A percentile compares a stretch with the other conserved stretches of the same genome.
phyloP scores from a whole-genome alignment of 495 filamentous ascomycete genomes.

The Aspergillus haitiensis region DNA sequence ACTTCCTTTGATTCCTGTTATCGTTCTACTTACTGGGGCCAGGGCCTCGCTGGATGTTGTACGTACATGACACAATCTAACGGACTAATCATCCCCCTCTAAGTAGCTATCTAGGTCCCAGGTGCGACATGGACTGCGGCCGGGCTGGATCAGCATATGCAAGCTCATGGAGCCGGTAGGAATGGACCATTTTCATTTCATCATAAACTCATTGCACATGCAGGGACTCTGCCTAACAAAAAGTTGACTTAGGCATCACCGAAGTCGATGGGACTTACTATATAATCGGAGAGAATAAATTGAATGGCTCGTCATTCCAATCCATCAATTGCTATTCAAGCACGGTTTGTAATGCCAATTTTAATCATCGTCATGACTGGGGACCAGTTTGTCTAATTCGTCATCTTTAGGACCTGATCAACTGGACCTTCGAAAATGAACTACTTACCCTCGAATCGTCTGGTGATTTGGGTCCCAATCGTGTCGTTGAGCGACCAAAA shows the following conservation, averaged over 20 bases:
- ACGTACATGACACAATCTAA: too few species aligned
- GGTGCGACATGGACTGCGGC: constrained; percentile 25
- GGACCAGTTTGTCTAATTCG: background rate
- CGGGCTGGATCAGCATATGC: constrained; percentile 46
- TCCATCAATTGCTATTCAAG: constrained; percentile 57
- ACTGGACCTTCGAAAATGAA: constrained; percentile 60
- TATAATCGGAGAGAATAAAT: constrained; percentile 67
- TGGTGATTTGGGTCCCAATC: constrained; percentile 61
- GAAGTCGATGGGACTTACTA: constrained; percentile 58
- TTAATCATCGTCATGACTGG: background rate
- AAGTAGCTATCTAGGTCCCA: background rate
- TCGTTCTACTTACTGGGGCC: background rate
- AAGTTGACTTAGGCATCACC: constrained; percentile 43
- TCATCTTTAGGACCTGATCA: constrained; percentile 47
- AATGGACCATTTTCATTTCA: background rate
- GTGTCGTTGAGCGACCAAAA: constrained; percentile 67
- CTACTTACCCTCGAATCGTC: constrained; percentile 49
- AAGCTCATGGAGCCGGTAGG: constrained; percentile 51
- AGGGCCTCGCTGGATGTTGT: background rate
- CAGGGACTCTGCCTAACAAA: background rate
- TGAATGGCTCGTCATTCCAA: constrained; percentile 55
- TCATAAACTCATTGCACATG: background rate
- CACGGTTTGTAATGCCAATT: constrained; percentile 19
- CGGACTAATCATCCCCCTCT: too few species aligned
- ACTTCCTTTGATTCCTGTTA: background rate